Conservation (phyloP, 2,329 filamentous ascomycete genomes). For the Sclerotinia nivalis region DNA sequence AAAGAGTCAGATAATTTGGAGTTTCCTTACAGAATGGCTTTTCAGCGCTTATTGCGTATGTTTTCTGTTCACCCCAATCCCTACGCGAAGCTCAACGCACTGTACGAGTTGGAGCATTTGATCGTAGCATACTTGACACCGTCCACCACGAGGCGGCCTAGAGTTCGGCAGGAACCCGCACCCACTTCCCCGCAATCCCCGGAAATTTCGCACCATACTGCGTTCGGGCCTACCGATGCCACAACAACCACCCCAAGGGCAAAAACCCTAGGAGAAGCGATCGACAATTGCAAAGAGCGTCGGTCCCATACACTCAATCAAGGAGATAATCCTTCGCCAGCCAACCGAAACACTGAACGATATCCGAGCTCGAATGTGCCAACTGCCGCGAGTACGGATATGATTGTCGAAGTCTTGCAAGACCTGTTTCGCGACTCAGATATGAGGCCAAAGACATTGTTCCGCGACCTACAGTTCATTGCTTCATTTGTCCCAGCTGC, state of each 20-base stretch:
- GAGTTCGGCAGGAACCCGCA: constrained; percentile 36
- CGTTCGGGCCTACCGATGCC: constrained; percentile 37
- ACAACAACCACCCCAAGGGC: constrained; percentile 41
- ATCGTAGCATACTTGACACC: constrained; percentile 73
- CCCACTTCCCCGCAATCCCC: constrained; percentile 60
- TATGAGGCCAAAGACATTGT: constrained; percentile 76
- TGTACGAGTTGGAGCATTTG: constrained; percentile 81
- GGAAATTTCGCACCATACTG: constrained; percentile 36
- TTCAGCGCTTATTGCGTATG: constrained; percentile 75
- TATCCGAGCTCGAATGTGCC: constrained; percentile 57
- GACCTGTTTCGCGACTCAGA: constrained; percentile 66
- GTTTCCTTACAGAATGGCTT: constrained; percentile 81
- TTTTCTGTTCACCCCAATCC: constrained; percentile 91
- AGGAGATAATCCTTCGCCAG: constrained; percentile 61
- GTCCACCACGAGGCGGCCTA: constrained; percentile 44
- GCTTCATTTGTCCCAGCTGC: constrained; percentile 63
- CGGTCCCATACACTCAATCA: constrained; percentile 57
- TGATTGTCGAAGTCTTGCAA: constrained; percentile 66
- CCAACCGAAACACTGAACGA: constrained; percentile 74
- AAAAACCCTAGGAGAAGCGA: constrained; percentile 62
- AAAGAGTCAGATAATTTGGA: constrained; percentile 46
- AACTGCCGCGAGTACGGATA: constrained; percentile 44
- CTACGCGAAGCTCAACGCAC: constrained; percentile 76
- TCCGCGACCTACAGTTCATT: constrained; percentile 78
- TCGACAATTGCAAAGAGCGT: constrained; percentile 69